Percentiles rank a stretch among this genome's conserved stretches.
Conservation (phyloP, 495 filamentous ascomycete species). For the Penicillium subrubescens region DNA sequence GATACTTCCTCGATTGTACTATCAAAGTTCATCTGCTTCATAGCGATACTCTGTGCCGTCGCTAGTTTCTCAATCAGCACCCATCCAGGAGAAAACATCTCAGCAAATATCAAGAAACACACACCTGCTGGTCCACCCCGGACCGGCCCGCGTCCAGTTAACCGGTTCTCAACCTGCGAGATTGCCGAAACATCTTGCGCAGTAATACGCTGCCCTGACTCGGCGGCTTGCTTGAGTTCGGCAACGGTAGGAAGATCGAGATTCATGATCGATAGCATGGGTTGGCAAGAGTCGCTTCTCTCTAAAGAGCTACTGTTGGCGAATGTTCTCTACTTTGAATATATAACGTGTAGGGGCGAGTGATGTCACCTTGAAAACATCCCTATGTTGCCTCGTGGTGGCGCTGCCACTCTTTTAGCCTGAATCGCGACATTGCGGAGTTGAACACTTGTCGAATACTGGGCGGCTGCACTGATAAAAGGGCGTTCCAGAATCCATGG, state of each 20-base stretch:
- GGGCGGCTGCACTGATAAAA: neutral
- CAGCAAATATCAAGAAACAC: conserved; percentile 15
- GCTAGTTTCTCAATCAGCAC: conserved; percentile 17
- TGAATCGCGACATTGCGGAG: neutral
- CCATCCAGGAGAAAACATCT: neutral
- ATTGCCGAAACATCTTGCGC: conserved; percentile 37
- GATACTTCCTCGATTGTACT: conserved; percentile 36
- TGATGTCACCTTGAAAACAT: conserved; percentile 40
- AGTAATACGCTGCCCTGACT: conserved; percentile 38
- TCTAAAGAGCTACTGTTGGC: neutral
- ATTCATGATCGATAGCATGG: conserved; percentile 13
- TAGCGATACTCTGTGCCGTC: conserved; percentile 37
- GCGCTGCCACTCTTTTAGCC: conserved; percentile 7
- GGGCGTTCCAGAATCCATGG: neutral
- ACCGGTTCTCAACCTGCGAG: conserved; percentile 38
- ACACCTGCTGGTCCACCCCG: conserved; percentile 58
- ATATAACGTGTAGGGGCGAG: conserved; percentile 15
- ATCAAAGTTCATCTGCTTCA: conserved; percentile 44
- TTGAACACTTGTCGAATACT: neutral
- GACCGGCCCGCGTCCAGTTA: conserved; percentile 50
- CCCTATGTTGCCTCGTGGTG: conserved; percentile 16
- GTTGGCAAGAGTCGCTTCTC: neutral
- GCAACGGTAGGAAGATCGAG: conserved; percentile 31
- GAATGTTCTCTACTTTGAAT: conserved; percentile 3
- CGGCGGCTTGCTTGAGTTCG: conserved; percentile 39